Conservation (phyloP, 495 filamentous ascomycete genomes). For the Xylaria bambusicola region DNA sequence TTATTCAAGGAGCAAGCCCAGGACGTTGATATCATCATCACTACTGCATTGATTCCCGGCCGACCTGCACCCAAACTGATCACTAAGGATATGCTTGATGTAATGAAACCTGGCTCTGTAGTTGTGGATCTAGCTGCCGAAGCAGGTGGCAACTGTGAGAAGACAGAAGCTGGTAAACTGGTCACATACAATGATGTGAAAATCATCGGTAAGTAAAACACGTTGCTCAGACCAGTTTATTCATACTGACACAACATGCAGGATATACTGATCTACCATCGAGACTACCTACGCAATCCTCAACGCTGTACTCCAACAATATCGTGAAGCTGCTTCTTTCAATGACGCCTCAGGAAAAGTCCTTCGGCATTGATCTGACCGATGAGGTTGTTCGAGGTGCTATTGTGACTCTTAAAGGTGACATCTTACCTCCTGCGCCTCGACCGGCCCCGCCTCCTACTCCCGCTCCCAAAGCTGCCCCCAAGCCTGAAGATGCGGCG, state of each 20-base stretch:
- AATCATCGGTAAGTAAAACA: constrained; percentile 62
- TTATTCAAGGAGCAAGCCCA: constrained; percentile 77
- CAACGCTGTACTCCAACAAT: constrained; percentile 83
- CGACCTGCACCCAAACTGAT: constrained; percentile 75
- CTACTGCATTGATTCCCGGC: constrained; percentile 79
- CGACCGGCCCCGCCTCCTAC: constrained; percentile 69
- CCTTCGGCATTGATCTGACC: constrained; percentile 70
- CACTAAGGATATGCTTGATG: constrained; percentile 72
- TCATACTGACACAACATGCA: constrained; percentile 28
- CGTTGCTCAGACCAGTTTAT: background rate
- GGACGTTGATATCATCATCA: constrained; percentile 86
- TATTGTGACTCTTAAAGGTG: constrained; percentile 72
- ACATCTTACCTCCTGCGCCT: constrained; percentile 71
- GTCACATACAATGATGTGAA: constrained; percentile 71
- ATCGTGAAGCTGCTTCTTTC: constrained; percentile 81
- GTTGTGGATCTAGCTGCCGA: constrained; percentile 81
- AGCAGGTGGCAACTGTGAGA: constrained; percentile 78
- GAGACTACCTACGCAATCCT: constrained; percentile 76
- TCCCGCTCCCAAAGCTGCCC: constrained; percentile 52
- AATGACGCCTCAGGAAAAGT: constrained; percentile 70
- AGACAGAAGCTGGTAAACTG: constrained; percentile 68
- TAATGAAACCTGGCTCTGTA: constrained; percentile 81
- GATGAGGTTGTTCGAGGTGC: constrained; percentile 81
- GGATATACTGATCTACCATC: constrained; percentile 83
- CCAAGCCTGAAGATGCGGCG: constrained; percentile 56